These are phyloP conservation scores for Backusella sp. DNA, from an alignment of 192 early-diverging fungal species.

Conservation along the genomic window DNA sequence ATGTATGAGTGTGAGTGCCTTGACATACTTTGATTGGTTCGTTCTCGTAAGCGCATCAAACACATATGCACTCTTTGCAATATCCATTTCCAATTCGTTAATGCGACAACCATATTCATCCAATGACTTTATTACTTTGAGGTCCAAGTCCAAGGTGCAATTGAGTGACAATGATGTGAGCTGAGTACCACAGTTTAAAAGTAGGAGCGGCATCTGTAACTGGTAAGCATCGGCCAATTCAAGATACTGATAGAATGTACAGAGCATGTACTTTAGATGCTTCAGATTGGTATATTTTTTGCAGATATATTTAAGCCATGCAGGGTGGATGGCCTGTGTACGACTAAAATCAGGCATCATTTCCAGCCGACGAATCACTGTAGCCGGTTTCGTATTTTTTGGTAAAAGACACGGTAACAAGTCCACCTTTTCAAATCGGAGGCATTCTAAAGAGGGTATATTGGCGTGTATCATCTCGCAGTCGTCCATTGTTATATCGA, in stretches of 20 bases:
- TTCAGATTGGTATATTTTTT: neutral
- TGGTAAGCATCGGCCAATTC: neutral
- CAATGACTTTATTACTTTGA: neutral
- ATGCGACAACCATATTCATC: neutral
- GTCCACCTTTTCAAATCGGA: neutral
- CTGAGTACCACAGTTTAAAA: neutral
- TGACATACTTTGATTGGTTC: neutral
- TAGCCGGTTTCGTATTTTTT: neutral
- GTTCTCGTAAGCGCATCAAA: neutral
- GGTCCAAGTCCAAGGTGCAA: neutral
- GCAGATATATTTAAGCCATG: neutral
- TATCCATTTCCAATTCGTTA: neutral
- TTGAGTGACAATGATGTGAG: neutral
- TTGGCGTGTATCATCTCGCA: neutral
- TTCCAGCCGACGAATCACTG: neutral
- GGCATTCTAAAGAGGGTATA: neutral
- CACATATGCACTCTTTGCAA: neutral
- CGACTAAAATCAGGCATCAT: neutral
- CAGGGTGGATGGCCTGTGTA: neutral
- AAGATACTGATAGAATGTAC: neutral
- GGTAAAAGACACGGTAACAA: neutral
- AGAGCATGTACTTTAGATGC: neutral
- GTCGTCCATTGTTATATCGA: neutral
- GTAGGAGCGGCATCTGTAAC: neutral
- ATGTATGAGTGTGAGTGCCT: neutral